Conservation (phyloP, 805 yeast genomes). For the Gaillardinia entomophila region DNA sequence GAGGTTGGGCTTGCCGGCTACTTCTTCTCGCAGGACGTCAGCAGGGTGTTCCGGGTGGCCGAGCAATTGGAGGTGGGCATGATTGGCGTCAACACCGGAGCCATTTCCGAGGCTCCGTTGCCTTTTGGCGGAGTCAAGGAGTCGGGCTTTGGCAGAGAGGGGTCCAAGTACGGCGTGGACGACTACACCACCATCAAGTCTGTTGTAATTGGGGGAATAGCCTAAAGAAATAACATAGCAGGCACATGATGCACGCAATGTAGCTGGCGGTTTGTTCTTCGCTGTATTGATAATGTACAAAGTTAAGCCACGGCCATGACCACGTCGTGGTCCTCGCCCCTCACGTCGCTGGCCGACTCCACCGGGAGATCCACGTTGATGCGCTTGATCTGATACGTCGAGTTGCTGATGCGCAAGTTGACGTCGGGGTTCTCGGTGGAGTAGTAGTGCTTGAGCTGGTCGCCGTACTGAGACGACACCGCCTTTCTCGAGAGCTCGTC, state of each 20-base stretch:
- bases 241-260: background rate
- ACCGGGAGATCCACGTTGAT: conserved; percentile 8
- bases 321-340: conserved; percentile 7
- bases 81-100: conserved; percentile 78
- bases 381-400: conserved; percentile 5
- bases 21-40: conserved; percentile 53
- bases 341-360: conserved; percentile 18
- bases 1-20: conserved; percentile 78
- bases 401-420: conserved; percentile 9
- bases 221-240: conserved; percentile 2
- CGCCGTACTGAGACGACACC: conserved; percentile 4
- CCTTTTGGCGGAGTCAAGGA: conserved; percentile 78
- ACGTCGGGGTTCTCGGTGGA: conserved; percentile 10
- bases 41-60: conserved; percentile 53
- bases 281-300: too few relatives aligned
- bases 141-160: conserved; percentile 79
- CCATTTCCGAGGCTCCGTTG: conserved; percentile 59
- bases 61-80: conserved; percentile 72
- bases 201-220: conserved; percentile 43
- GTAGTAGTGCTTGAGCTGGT: conserved; percentile 9
- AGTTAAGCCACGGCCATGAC: too few relatives aligned
- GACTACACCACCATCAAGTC: conserved; percentile 67
- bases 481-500: conserved; percentile 1
- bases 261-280: too few relatives aligned
- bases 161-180: conserved; percentile 68